Base-by-base conservation (phyloP, 2,329 filamentous ascomycete species). In the Aspergillus sergii region DNA sequence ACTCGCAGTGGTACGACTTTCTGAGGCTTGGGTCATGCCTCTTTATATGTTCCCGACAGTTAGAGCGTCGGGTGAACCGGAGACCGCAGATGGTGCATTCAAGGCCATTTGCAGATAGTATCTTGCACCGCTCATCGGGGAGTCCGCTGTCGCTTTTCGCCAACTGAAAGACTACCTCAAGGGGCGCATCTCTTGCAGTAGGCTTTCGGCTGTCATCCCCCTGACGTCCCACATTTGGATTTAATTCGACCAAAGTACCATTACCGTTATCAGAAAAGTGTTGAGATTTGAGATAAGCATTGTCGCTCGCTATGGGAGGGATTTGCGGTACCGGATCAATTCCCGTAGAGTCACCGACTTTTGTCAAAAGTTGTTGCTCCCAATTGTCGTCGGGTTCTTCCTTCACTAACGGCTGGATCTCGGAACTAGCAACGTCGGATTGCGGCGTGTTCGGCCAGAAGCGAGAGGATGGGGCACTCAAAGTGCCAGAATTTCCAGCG, bases 11-110 rank as follows among this genome's bases (percentile, higher is more conserved):
- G 71, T 92, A 90, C 0, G 89, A 88, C 71, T 91, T 91, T 70
- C 87, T 86, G 61, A 90, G 85, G 63, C 86, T 85, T 16, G 91
- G 88, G 72, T 95, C 88, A 73, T 97, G 93, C 1, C 89, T 94
- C 72, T 94, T 90, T 84, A 94, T 85, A 75, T 96, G 93, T 34
- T 92, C 91, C 72, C 91, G 93, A 80, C 89, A 92, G 78, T 96
- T 96, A 81, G 94, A 96, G 71, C 88, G 90, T 65, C 93, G 84
- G 68, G 91, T 92, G 75, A 96, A 96, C 19, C 90, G 85, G 75
- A 90, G 92, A 8, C 89, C 89, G 73, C 93, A 97, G 2, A 88
- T 83, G 63, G 88, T 84, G 73, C 93, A 96, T 66, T 87, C 90
- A 69, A 88, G 91, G 60, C 90, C 90, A 87, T 89, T 69, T 85